Conservation (phyloP, 1,284 basidiomycete species). For the Tilletia caries region DNA sequence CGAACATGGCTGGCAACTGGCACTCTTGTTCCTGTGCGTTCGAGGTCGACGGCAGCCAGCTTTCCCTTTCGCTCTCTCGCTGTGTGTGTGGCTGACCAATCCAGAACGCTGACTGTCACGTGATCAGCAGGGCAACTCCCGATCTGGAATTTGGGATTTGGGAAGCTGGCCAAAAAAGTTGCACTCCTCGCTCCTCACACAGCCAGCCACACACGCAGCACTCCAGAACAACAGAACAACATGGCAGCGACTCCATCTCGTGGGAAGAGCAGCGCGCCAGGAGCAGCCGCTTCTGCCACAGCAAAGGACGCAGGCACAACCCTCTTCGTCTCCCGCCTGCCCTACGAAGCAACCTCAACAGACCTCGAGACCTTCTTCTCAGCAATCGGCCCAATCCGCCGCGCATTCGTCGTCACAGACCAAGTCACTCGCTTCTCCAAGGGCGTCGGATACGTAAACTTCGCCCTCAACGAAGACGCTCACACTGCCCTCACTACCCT, state of each 20-base stretch:
- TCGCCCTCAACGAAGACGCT: conserved; percentile 84
- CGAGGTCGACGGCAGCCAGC: not conserved
- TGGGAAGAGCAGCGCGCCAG: no score
- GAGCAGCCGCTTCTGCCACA: not conserved
- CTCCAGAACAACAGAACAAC: not conserved
- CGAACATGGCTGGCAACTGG: no score
- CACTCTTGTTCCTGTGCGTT: no score
- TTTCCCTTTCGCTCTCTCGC: no score
- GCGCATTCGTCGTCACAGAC: conserved; percentile 87
- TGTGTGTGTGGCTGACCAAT: no score
- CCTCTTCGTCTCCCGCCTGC: conserved; percentile 61
- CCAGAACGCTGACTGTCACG: no score
- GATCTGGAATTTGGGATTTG: no score
- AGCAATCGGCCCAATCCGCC: conserved; percentile 86
- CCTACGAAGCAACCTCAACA: conserved; percentile 81
- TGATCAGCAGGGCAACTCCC: no score
- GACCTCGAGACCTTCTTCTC: conserved; percentile 91
- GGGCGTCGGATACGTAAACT: conserved; percentile 96
- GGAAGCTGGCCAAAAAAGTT: no score
- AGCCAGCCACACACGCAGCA: not conserved
- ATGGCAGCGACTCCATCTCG: no score
- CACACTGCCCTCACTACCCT: conserved; percentile 41
- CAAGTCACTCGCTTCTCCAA: conserved; percentile 75
- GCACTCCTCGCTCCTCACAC: not conserved
- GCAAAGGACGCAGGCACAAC: conserved; percentile 33